Conservation (phyloP, 2,329 filamentous ascomycete genomes). For the Fusarium caatingaense region DNA sequence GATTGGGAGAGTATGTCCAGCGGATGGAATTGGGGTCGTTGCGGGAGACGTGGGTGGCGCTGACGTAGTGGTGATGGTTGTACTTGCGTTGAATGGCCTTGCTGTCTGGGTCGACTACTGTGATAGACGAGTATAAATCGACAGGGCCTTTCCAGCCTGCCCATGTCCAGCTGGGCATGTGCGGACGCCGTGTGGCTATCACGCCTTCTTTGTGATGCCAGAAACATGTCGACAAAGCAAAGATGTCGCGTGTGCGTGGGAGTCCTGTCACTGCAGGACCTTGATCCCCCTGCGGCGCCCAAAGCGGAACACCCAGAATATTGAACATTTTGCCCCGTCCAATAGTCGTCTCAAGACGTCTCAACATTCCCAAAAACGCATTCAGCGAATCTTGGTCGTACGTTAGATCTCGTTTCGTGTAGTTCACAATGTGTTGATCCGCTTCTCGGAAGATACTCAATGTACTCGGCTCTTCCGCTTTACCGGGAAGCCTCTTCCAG, state of each 20-base stretch:
- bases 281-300: slow-evolving; percentile 41
- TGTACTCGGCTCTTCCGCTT: slow-evolving; percentile 48
- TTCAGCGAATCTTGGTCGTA: slow-evolving; percentile 51
- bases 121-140: slow-evolving; percentile 50
- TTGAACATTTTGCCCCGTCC: slow-evolving; percentile 48
- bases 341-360: slow-evolving; percentile 47
- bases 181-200: slow-evolving; percentile 43
- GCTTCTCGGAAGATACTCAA: slow-evolving; percentile 52
- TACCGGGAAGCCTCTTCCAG: slow-evolving; percentile 49
- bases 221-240: slow-evolving; percentile 51
- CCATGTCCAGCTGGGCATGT: slow-evolving; percentile 54
- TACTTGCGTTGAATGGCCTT: slow-evolving; percentile 47
- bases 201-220: slow-evolving; percentile 51
- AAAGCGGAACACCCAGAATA: slow-evolving; percentile 50
- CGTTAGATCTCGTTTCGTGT: slow-evolving; percentile 46
- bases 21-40: slow-evolving; percentile 47
- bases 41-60: slow-evolving; percentile 50
- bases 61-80: slow-evolving; percentile 52
- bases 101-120: slow-evolving; percentile 48
- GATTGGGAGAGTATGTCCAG: slow-evolving; percentile 52
- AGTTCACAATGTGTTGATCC: slow-evolving; percentile 51
- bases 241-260: slow-evolving; percentile 49
- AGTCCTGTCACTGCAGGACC: slow-evolving; percentile 26
- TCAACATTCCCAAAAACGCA: slow-evolving; percentile 49
- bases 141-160: slow-evolving; percentile 52